Evolutionary conservation across 352 stramenopile species (phyloP).

Genomic region (Phytophthora colocasiae): DNA sequence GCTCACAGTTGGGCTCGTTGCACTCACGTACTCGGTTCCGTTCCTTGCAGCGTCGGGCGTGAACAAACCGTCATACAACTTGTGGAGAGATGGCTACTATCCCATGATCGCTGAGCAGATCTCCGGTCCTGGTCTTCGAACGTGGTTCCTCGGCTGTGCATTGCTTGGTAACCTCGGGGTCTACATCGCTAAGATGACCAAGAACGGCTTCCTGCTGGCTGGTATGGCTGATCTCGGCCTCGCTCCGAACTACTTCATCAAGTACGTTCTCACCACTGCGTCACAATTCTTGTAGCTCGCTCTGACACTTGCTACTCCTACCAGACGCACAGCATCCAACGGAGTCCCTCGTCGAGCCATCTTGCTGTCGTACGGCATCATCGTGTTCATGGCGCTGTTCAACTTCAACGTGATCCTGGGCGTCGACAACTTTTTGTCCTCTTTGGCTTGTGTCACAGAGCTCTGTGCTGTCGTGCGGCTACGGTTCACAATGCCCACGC

Average conservation of each 20-base stretch:
- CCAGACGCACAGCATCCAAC: conserved; percentile 58
- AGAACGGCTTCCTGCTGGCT: conserved; percentile 93
- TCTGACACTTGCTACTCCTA: conserved; percentile 27
- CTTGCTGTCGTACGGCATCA: conserved; percentile 88
- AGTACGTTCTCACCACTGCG: conserved; percentile 50
- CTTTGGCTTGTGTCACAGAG: conserved; percentile 90
- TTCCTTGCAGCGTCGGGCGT: conserved; percentile 90
- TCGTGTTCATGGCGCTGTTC: conserved; percentile 89
- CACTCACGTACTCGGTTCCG: conserved; percentile 91
- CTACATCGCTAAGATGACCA: conserved; percentile 95
- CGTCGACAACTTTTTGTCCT: conserved; percentile 95
- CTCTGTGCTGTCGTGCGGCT: conserved; percentile 92
- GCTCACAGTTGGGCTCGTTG: conserved; percentile 81
- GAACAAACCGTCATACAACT: conserved; percentile 76
- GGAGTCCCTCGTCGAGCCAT: conserved; percentile 68
- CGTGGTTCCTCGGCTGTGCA: conserved; percentile 91
- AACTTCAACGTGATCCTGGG: conserved; percentile 91
- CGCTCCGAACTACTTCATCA: conserved; percentile 86
- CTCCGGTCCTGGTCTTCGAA: conserved; percentile 81
- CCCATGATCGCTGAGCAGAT: conserved; percentile 89
- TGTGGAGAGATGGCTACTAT: conserved; percentile 95
- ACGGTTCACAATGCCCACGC: conserved; percentile 71
- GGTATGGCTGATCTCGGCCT: conserved; percentile 91
- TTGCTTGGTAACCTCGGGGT: conserved; percentile 93
- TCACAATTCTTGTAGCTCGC: conserved; percentile 8